Percentiles rank a stretch among this genome's conserved stretches.
Evolutionary conservation across 2,329 filamentous ascomycete genomes (phyloP).

Genomic region (Fusarium subglutinans): DNA sequence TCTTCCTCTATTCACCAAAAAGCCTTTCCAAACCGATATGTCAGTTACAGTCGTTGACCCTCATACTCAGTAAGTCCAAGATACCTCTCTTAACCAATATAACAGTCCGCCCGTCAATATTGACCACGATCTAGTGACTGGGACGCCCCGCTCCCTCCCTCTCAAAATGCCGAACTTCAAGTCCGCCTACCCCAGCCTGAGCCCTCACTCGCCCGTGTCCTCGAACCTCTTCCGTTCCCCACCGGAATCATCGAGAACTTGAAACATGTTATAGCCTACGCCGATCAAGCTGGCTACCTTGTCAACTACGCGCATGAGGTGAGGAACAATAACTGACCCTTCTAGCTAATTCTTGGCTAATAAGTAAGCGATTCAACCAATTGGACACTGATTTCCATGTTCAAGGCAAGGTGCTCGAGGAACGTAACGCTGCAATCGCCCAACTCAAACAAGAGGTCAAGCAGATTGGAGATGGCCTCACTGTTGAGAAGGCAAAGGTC

Average conservation of each 20-base stretch:
- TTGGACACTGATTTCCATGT: background rate
- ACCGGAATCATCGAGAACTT: conserved; percentile 21
- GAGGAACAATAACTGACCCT: rapidly evolving
- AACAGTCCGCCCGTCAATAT: rapidly evolving
- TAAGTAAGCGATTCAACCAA: background rate
- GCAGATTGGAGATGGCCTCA: background rate
- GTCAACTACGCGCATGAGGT: background rate
- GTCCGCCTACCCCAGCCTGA: conserved; percentile 18
- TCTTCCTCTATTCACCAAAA: too few species aligned
- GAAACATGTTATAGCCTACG: conserved; percentile 8
- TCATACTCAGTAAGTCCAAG: conserved; percentile 15
- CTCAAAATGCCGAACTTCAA: conserved; percentile 10
- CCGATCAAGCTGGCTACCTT: conserved; percentile 22
- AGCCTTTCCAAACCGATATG: background rate
- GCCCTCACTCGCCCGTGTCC: conserved; percentile 3
- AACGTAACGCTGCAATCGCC: background rate
- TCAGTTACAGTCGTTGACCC: background rate
- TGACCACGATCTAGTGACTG: background rate
- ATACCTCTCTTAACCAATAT: rapidly evolving
- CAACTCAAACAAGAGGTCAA: background rate
- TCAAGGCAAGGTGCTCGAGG: background rate
- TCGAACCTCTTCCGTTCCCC: conserved; percentile 24
- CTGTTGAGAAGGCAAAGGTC: background rate
- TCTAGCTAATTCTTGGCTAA: background rate
- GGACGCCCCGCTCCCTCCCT: background rate